Evolutionary conservation across 495 filamentous ascomycete species (phyloP).

Genomic region (Penicillium steckii): DNA sequence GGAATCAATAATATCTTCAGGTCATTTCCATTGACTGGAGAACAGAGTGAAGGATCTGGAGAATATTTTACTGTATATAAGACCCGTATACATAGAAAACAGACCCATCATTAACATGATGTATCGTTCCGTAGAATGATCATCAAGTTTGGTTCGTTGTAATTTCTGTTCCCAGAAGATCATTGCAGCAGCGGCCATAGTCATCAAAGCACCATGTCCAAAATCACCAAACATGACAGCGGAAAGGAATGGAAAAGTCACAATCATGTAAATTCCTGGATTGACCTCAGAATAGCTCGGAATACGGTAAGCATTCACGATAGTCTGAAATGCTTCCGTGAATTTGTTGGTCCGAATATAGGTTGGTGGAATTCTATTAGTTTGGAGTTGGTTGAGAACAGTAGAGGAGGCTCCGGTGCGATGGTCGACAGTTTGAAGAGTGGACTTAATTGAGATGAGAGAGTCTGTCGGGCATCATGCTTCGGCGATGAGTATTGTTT

Average conservation of each 20-base stretch:
- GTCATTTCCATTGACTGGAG: constrained; percentile 85
- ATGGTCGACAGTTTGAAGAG: constrained; percentile 93
- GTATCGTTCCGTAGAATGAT: constrained; percentile 98
- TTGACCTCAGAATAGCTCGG: constrained; percentile 97
- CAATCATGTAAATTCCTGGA: constrained; percentile 87
- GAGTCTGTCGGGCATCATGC: constrained; percentile 95
- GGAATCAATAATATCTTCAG: constrained; percentile 60
- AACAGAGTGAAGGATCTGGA: constrained; percentile 88
- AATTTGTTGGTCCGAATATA: constrained; percentile 98
- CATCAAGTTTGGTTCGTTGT: constrained; percentile 82
- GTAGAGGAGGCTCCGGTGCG: constrained; percentile 90
- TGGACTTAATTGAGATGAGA: constrained; percentile 85
- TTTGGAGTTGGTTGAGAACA: constrained; percentile 95
- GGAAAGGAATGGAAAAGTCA: constrained; percentile 98
- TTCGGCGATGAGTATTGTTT: constrained; percentile 95
- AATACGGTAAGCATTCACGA: constrained; percentile 97
- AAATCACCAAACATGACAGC: constrained; percentile 99
- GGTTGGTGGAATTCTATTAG: constrained; percentile 94
- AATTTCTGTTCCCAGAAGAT: constrained; percentile 92
- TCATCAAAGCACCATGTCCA: constrained; percentile 88
- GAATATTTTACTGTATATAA: constrained; percentile 98
- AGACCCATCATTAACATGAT: constrained; percentile 98
- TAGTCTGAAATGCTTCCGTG: constrained; percentile 96
- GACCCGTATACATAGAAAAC: constrained; percentile 94
- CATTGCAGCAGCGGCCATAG: constrained; percentile 76